These are phyloP conservation scores for Lachnellula arida DNA, from an alignment of 2,329 filamentous ascomycete species.

Conservation along the genomic window DNA sequence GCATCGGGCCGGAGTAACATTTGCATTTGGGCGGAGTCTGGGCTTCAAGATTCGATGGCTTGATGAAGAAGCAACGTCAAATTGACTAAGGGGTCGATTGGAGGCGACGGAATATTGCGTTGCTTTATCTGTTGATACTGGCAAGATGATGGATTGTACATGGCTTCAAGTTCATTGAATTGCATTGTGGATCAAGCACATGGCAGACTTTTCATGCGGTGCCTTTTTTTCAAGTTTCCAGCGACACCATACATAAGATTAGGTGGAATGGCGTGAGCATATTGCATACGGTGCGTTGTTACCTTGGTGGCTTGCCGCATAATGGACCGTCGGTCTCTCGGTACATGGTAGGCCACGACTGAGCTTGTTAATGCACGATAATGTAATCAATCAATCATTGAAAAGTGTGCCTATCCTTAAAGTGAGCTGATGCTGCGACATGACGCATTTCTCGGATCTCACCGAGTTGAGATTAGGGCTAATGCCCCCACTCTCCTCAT, in stretches of 20 bases:
- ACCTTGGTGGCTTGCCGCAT: neutral
- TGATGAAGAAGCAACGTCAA: neutral
- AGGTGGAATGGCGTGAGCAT: neutral
- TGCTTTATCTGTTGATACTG: neutral
- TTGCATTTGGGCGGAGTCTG: slow-evolving; percentile 27
- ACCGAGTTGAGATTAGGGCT: no score
- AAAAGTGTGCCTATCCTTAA: no score
- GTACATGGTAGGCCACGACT: neutral
- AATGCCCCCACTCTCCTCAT: no score
- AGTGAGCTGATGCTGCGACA: no score
- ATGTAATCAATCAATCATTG: neutral
- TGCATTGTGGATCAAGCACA: neutral
- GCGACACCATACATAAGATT: neutral
- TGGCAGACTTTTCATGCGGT: no score
- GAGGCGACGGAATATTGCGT: neutral
- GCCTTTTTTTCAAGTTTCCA: no score
- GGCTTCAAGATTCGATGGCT: neutral
- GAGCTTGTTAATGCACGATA: neutral
- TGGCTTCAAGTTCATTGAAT: neutral
- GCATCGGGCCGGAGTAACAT: slow-evolving; percentile 26
- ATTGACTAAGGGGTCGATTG: neutral
- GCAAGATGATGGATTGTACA: neutral
- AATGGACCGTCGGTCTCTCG: neutral
- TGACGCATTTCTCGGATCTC: no score
- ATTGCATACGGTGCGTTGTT: neutral